These are phyloP conservation scores for Mycena capillaripes DNA, from an alignment of 768 basidiomycete genomes.

Conservation along the genomic window DNA sequence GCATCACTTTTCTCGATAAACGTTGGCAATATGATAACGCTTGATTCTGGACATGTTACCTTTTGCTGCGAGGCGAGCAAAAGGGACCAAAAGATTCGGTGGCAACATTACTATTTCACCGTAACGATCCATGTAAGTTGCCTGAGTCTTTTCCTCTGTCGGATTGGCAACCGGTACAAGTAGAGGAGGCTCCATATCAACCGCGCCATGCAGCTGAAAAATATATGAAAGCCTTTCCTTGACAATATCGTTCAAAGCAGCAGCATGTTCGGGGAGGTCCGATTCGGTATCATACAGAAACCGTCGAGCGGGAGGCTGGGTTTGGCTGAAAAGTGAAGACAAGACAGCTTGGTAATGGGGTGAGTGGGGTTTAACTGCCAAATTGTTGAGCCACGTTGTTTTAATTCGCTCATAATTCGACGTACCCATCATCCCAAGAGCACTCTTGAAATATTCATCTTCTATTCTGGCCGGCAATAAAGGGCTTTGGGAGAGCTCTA, in stretches of 20 bases:
- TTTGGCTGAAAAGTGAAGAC: constrained; percentile 82
- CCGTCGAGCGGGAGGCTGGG: constrained; percentile 72
- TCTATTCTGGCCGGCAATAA: constrained; percentile 83
- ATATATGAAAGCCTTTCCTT: constrained; percentile 82
- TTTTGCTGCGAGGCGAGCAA: constrained; percentile 87
- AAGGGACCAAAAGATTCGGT: constrained; percentile 78
- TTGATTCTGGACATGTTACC: constrained; percentile 80
- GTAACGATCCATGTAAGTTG: constrained; percentile 83
- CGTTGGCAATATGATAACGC: constrained; percentile 83
- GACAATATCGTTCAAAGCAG: constrained; percentile 79
- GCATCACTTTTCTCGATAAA: constrained; percentile 76
- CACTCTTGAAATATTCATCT: constrained; percentile 89
- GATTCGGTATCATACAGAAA: constrained; percentile 83
- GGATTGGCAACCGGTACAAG: constrained; percentile 78
- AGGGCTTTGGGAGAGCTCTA: constrained; percentile 86
- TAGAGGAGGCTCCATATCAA: constrained; percentile 89
- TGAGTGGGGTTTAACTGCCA: constrained; percentile 81
- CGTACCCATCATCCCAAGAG: constrained; percentile 81
- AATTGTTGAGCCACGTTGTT: neutral
- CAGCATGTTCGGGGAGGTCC: constrained; percentile 77
- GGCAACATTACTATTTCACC: constrained; percentile 84
- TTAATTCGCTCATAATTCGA: neutral
- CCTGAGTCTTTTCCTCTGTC: constrained; percentile 75
- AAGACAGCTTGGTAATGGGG: constrained; percentile 86
- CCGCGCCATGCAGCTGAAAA: constrained; percentile 91